Conservation (phyloP, 768 basidiomycete genomes). For the Tricholoma sp. region DNA sequence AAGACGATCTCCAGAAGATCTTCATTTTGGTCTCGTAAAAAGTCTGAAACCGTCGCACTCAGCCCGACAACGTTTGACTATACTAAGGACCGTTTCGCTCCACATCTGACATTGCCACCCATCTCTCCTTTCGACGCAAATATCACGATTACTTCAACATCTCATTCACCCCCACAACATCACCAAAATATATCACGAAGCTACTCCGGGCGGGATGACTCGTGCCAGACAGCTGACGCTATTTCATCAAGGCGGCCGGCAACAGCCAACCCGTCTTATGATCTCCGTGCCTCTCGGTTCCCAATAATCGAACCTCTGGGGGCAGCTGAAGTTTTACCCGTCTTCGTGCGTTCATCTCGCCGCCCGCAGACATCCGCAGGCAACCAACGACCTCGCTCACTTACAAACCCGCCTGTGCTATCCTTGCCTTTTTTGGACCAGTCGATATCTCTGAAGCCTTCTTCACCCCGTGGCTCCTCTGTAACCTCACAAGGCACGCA, state of each 20-base stretch:
- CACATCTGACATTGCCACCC: slow-evolving; percentile 25
- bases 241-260: not conserved
- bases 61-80: slow-evolving; percentile 3
- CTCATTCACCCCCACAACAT: slow-evolving; percentile 30
- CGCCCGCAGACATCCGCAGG: slow-evolving; percentile 11
- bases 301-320: not conserved
- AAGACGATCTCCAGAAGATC: slow-evolving; percentile 48
- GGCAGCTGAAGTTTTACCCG: slow-evolving; percentile 1
- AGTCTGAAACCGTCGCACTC: slow-evolving; percentile 22
- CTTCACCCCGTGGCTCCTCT: slow-evolving; percentile 15
- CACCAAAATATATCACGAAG: slow-evolving; percentile 36
- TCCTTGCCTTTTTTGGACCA: slow-evolving; percentile 28
- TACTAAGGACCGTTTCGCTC: slow-evolving; percentile 12
- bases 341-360: not conserved
- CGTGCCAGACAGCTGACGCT: not conserved
- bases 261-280: not conserved
- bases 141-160: slow-evolving; percentile 23
- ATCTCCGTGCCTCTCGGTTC: not conserved
- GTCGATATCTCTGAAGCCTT: slow-evolving; percentile 14
- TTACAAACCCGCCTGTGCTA: slow-evolving; percentile 66
- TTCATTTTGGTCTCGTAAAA: slow-evolving; percentile 65
- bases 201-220: slow-evolving; percentile 28
- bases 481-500: not conserved
- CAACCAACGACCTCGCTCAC: slow-evolving; percentile 30
- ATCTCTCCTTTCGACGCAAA: slow-evolving; percentile 23